Evolutionary conservation across 495 filamentous ascomycete genomes (phyloP).

Genomic region (Tirmania nivea): DNA sequence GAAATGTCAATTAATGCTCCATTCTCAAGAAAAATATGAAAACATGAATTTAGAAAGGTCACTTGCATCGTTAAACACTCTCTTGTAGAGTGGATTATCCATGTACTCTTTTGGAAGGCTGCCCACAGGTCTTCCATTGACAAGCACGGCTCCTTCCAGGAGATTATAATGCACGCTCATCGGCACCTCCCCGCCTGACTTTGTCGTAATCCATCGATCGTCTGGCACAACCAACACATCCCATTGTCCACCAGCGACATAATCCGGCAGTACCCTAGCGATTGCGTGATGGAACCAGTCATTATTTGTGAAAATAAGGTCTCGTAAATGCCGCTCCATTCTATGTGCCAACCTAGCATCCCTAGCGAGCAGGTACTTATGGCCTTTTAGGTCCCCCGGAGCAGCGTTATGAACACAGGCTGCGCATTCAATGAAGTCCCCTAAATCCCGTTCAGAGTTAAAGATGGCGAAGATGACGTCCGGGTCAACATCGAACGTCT

Average conservation of each 20-base stretch:
- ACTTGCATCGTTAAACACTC: not conserved
- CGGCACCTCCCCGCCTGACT: not conserved
- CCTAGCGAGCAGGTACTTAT: too few species aligned
- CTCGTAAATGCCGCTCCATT: not conserved
- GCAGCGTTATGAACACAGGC: not conserved
- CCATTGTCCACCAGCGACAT: not conserved
- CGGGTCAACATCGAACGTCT: slow-evolving; percentile 20
- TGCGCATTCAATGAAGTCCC: slow-evolving; percentile 23
- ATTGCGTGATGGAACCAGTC: not conserved
- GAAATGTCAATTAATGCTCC: too few species aligned
- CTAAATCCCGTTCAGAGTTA: slow-evolving; percentile 10
- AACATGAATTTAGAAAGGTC: too few species aligned
- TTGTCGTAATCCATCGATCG: not conserved
- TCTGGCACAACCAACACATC: not conserved
- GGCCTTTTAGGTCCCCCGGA: too few species aligned
- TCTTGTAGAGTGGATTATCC: slow-evolving; percentile 18
- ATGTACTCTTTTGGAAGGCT: slow-evolving; percentile 30
- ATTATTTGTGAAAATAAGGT: not conserved
- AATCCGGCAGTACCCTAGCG: not conserved
- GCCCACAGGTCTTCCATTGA: slow-evolving; percentile 32
- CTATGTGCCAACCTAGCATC: too few species aligned
- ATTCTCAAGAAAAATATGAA: too few species aligned
- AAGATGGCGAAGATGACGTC: slow-evolving; percentile 10
- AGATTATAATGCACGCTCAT: slow-evolving; percentile 29
- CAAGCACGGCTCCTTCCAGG: slow-evolving; percentile 32